These are phyloP conservation scores for Podosphaera xanthii DNA, from an alignment of 2,329 filamentous ascomycete genomes.

Conservation along the genomic window DNA sequence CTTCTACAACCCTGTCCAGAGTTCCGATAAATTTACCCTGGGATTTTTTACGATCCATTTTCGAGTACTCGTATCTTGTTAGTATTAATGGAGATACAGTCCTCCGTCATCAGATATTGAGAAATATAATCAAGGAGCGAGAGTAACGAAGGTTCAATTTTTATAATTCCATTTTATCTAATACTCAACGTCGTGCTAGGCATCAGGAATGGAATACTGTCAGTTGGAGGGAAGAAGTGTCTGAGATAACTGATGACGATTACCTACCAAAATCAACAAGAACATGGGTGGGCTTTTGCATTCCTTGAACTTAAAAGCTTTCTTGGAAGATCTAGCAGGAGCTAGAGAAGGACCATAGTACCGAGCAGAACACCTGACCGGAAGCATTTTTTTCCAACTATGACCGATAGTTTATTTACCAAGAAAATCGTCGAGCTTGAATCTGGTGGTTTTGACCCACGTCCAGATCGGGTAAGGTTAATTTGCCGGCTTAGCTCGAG, in stretches of 20 bases:
- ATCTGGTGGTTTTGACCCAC: too few relatives aligned
- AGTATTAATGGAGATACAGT: constrained; percentile 26
- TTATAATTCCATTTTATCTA: constrained; percentile 8
- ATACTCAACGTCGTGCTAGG: constrained; percentile 12
- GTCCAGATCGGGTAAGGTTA: too few relatives aligned
- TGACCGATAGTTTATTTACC: too few relatives aligned
- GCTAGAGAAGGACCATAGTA: background rate
- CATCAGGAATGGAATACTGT: constrained; percentile 14
- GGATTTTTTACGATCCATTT: constrained; percentile 36
- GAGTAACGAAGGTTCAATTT: constrained; percentile 26
- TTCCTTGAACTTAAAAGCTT: background rate
- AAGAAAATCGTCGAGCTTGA: too few relatives aligned
- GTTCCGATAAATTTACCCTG: constrained; percentile 50
- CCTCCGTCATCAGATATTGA: constrained; percentile 25
- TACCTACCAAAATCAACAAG: background rate
- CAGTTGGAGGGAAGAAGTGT: constrained; percentile 16
- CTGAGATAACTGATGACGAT: background rate
- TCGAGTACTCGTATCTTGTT: constrained; percentile 34
- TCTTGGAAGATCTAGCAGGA: background rate
- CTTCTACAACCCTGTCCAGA: constrained; percentile 31
- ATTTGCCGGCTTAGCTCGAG: too few relatives aligned
- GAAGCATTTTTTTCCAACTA: background rate
- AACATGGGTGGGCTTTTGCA: constrained; percentile 1
- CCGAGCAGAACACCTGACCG: background rate
- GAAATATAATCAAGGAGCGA: constrained; percentile 29